phyloP scores from a whole-genome alignment of 2,329 filamentous ascomycete genomes.

The Colletotrichum orbiculare region DNA sequence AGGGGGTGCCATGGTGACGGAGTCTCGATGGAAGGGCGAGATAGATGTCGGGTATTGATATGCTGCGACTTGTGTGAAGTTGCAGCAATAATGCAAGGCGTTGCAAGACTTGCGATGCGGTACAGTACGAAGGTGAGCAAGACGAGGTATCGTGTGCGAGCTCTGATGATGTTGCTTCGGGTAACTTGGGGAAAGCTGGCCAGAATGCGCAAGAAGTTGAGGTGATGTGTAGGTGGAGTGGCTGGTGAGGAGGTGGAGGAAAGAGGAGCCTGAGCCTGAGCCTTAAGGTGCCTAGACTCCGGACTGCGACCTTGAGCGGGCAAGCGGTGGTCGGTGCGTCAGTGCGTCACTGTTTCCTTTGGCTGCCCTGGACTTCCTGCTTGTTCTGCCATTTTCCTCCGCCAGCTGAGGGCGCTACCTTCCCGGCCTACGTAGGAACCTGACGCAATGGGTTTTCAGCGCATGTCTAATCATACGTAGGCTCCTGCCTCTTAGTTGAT shows the following conservation, averaged over 20 bases:
- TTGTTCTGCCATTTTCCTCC: background rate
- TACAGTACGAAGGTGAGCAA: background rate
- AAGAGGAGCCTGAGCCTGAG: conserved; percentile 22
- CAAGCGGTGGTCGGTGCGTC: conserved; percentile 36
- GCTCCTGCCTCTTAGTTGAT: too few species aligned
- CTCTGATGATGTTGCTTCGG: conserved; percentile 24
- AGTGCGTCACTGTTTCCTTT: conserved; percentile 34
- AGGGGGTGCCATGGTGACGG: conserved; percentile 65
- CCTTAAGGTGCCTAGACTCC: too few species aligned
- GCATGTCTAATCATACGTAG: too few species aligned
- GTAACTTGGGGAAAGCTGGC: conserved; percentile 32
- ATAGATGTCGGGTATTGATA: background rate
- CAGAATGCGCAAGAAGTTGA: conserved; percentile 36
- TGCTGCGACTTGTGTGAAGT: background rate
- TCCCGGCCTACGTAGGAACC: background rate
- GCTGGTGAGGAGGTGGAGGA: conserved; percentile 31
- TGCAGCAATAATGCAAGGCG: background rate
- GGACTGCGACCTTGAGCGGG: conserved; percentile 1
- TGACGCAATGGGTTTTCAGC: background rate
- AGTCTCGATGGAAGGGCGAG: background rate
- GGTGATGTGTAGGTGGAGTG: conserved; percentile 29
- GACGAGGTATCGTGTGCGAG: conserved; percentile 21
- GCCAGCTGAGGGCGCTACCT: background rate
- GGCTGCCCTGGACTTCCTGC: background rate
- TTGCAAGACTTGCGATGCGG: background rate